Conservation (phyloP, 1,284 basidiomycete genomes). For the Ganoderma lucidum region DNA sequence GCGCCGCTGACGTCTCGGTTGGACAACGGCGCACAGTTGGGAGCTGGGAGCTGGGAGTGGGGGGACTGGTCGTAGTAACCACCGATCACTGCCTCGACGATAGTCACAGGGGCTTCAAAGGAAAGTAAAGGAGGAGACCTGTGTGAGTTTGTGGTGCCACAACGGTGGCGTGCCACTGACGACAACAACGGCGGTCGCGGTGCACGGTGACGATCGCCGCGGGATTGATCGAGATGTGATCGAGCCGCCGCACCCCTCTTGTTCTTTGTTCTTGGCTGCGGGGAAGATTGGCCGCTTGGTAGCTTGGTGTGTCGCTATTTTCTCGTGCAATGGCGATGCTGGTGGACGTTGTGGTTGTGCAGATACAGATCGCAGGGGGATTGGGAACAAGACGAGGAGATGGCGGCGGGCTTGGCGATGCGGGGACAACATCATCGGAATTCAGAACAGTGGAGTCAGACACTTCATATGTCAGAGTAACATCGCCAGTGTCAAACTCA, state of each 20-base stretch:
- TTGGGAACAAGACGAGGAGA: background rate
- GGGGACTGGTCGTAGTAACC: background rate
- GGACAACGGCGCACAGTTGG: background rate
- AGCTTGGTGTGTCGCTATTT: background rate
- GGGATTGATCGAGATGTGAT: conserved; percentile 11
- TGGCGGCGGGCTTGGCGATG: no score
- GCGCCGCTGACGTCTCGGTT: background rate
- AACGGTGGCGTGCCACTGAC: background rate
- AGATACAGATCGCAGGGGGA: background rate
- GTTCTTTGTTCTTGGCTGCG: background rate
- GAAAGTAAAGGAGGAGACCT: background rate
- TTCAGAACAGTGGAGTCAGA: no score
- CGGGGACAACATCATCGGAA: no score
- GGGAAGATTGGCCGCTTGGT: background rate
- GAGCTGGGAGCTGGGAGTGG: no score
- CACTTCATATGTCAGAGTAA: no score
- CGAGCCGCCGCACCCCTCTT: background rate
- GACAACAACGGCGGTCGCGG: background rate
- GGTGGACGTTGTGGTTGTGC: background rate
- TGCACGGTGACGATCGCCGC: conserved; percentile 4
- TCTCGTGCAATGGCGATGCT: no score
- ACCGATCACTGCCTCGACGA: background rate
- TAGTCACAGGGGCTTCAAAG: background rate
- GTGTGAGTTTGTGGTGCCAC: conserved; percentile 10
- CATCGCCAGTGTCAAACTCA: no score